phyloP scores from a whole-genome alignment of 345 rosid genomes.

The Turritis glabra region DNA sequence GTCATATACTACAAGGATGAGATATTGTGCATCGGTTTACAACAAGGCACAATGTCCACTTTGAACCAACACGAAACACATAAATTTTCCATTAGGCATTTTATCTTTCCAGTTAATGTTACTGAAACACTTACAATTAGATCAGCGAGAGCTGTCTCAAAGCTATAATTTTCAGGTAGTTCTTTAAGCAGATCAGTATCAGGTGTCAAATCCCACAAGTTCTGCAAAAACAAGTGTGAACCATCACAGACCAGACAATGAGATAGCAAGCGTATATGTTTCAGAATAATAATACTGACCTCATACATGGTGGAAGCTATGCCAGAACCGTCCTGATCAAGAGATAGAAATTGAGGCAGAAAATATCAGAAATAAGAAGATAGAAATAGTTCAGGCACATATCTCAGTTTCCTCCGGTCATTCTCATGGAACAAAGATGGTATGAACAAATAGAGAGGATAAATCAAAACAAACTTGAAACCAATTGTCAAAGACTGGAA shows the following conservation, averaged over 20 bases:
- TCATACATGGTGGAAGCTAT: constrained; percentile 43
- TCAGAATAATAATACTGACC: constrained; percentile 33
- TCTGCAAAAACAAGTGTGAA: constrained; percentile 40
- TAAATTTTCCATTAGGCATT: not conserved
- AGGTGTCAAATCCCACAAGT: constrained; percentile 87
- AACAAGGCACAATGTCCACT: not conserved
- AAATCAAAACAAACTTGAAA: not conserved
- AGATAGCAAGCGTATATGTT: constrained; percentile 1
- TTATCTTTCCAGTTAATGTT: not conserved
- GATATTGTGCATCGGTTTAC: not conserved
- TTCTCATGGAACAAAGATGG: not conserved
- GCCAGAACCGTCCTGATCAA: constrained; percentile 59
- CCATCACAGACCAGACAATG: not conserved
- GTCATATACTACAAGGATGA: not conserved
- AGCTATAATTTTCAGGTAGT: constrained; percentile 62
- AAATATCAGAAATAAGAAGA: not conserved
- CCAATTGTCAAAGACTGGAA: not conserved
- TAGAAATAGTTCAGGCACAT: not conserved
- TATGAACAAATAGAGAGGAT: too few species aligned
- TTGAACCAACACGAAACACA: constrained; percentile 3
- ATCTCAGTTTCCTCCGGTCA: not conserved
- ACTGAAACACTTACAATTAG: constrained; percentile 53
- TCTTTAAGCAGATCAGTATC: constrained; percentile 56
- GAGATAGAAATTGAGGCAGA: not conserved
- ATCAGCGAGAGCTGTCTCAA: constrained; percentile 75